phyloP scores from a whole-genome alignment of 768 basidiomycete species.

The Tylopilus cervinicoccineus region DNA sequence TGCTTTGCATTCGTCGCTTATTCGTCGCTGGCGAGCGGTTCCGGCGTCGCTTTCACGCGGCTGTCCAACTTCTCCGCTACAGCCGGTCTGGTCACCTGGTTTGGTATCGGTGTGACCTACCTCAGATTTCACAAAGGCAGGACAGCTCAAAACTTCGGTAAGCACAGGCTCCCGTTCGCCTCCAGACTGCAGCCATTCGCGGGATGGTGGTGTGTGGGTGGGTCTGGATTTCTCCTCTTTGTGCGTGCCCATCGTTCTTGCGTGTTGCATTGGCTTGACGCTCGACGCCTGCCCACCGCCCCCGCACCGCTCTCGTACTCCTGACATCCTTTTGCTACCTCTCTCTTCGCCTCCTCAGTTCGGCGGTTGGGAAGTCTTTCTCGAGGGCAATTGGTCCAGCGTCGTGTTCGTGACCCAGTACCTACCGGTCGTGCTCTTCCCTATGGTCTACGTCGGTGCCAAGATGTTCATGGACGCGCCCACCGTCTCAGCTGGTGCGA shows the following conservation, averaged over 20 bases:
- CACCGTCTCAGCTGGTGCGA: slow-evolving; percentile 9
- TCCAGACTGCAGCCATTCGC: slow-evolving; percentile 40
- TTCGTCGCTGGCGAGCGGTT: slow-evolving; percentile 35
- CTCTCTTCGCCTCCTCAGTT: no score
- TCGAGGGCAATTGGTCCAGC: not conserved
- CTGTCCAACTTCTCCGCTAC: slow-evolving; percentile 34
- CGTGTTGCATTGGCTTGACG: not conserved
- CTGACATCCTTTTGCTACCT: no score
- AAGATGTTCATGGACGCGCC: slow-evolving; percentile 15
- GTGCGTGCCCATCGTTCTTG: slow-evolving; percentile 24
- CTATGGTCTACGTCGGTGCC: slow-evolving; percentile 38
- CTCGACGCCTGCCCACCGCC: no score
- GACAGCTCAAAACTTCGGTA: slow-evolving; percentile 45
- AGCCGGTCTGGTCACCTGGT: slow-evolving; percentile 42
- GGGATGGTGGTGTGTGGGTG: slow-evolving; percentile 34
- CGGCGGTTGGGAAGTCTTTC: not conserved
- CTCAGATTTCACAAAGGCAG: slow-evolving; percentile 45
- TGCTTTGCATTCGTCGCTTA: slow-evolving; percentile 37
- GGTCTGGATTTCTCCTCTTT: slow-evolving; percentile 28
- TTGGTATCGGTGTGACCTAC: slow-evolving; percentile 43
- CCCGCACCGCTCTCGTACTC: no score
- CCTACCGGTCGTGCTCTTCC: slow-evolving; percentile 41
- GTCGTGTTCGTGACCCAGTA: slow-evolving; percentile 6
- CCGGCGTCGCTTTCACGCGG: slow-evolving; percentile 42
- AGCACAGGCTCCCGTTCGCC: slow-evolving; percentile 43